Evolutionary conservation across 495 filamentous ascomycete species (phyloP).

Genomic region (Extremus antarcticus): DNA sequence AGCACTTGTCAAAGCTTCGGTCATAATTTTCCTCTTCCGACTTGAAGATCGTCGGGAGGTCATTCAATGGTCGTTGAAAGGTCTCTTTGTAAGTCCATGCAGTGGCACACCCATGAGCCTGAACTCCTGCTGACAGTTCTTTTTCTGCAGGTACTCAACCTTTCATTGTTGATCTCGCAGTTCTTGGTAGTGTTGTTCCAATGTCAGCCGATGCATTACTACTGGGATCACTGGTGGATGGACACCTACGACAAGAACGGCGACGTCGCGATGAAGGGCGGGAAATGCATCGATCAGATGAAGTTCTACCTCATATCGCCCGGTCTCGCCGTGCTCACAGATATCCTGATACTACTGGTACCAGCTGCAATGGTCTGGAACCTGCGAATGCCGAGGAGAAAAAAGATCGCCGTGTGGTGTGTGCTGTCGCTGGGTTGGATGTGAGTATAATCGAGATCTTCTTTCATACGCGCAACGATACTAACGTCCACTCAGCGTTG

Average conservation of each 20-base stretch:
- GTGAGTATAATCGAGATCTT: constrained; percentile 13
- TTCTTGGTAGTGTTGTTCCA: constrained; percentile 51
- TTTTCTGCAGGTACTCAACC: constrained; percentile 28
- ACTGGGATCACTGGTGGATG: constrained; percentile 3
- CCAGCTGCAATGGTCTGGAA: constrained; percentile 39
- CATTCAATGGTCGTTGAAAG: constrained; percentile 34
- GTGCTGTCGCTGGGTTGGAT: constrained; percentile 32
- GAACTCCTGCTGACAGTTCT: too few species aligned
- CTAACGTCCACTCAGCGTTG: constrained; percentile 8
- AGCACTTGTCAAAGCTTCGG: constrained; percentile 45
- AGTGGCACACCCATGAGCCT: too few species aligned
- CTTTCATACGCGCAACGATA: not conserved
- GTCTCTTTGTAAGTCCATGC: constrained; percentile 26
- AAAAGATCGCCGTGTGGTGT: constrained; percentile 36
- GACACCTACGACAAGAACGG: not conserved
- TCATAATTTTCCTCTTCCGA: constrained; percentile 42
- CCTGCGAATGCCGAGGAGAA: constrained; percentile 35
- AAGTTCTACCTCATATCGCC: constrained; percentile 37
- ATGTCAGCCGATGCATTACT: constrained; percentile 37
- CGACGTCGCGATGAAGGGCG: constrained; percentile 30
- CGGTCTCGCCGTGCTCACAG: constrained; percentile 37
- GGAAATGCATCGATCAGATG: constrained; percentile 35
- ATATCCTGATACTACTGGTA: constrained; percentile 37
- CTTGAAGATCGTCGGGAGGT: constrained; percentile 30
- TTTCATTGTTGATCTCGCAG: constrained; percentile 42